phyloP scores from a whole-genome alignment of 2,329 filamentous ascomycete species.

The Aspergillus sergii region DNA sequence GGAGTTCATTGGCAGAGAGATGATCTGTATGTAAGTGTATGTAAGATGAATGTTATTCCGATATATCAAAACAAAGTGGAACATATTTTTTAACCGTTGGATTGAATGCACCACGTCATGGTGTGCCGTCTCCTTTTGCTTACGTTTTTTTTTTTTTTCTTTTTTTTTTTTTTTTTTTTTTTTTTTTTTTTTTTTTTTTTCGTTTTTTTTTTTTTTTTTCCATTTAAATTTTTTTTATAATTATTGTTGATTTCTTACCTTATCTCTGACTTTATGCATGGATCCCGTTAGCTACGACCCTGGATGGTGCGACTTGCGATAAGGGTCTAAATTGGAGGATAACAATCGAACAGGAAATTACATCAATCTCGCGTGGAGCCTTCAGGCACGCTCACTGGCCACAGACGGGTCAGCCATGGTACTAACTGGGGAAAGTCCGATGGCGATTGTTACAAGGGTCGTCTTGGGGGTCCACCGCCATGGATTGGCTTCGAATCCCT shows the following conservation, averaged over 20 bases:
- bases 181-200: not conserved
- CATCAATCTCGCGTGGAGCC: not conserved
- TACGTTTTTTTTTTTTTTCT: not conserved
- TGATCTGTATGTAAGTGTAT: not conserved
- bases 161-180: not conserved
- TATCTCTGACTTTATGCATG: not conserved
- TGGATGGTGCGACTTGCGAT: not conserved
- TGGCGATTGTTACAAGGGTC: slow-evolving; percentile 11
- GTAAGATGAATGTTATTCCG: not conserved
- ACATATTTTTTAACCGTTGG: not conserved
- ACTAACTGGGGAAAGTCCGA: slow-evolving; percentile 11
- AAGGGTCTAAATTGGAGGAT: not conserved
- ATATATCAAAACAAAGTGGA: not conserved
- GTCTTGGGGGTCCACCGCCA: not conserved
- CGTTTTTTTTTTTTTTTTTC: not conserved
- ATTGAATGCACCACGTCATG: not conserved
- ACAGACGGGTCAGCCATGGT: not conserved
- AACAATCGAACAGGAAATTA: slow-evolving; percentile 6
- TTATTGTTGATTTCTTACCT: not conserved
- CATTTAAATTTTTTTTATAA: not conserved
- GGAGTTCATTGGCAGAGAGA: not conserved
- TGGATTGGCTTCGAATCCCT: slow-evolving; percentile 11
- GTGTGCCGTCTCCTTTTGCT: not conserved
- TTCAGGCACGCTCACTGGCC: slow-evolving; percentile 11
- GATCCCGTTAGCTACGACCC: not conserved